Percentiles rank a stretch among this genome's conserved stretches.
Conservation (phyloP, 2,329 filamentous ascomycete genomes). For the Fonsecaea multimorphosa region DNA sequence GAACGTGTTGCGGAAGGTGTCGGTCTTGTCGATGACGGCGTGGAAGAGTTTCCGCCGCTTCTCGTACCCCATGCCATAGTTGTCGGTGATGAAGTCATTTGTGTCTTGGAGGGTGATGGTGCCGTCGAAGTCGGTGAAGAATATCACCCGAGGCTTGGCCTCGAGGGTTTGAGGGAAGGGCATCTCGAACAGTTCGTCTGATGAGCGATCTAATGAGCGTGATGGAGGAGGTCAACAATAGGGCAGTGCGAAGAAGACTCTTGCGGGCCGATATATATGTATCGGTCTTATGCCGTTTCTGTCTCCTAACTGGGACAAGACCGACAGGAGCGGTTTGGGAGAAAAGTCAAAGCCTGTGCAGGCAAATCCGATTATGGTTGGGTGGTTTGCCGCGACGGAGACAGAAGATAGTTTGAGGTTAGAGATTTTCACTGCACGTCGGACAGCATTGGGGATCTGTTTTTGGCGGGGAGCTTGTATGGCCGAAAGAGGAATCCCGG, state of each 20-base stretch:
- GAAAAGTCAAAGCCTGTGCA: neutral
- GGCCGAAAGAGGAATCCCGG: slow-evolving; percentile 21
- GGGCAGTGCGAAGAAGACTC: neutral
- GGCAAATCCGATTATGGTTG: neutral
- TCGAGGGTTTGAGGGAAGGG: slow-evolving; percentile 44
- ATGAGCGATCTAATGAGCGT: neutral
- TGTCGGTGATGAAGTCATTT: slow-evolving; percentile 82
- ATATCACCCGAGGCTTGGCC: slow-evolving; percentile 82
- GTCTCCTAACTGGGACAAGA: neutral
- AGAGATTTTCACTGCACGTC: neutral
- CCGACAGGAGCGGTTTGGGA: neutral
- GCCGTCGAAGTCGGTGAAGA: slow-evolving; percentile 99
- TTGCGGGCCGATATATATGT: neutral
- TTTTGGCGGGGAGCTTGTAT: slow-evolving; percentile 4
- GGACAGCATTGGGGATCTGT: neutral
- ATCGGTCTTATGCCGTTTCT: neutral
- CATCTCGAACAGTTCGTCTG: slow-evolving; percentile 23
- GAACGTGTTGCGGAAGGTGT: slow-evolving; percentile 68
- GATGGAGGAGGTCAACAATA: neutral
- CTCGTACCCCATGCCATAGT: slow-evolving; percentile 79
- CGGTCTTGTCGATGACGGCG: slow-evolving; percentile 73
- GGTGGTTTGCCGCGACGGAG: neutral
- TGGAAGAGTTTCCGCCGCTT: slow-evolving; percentile 75
- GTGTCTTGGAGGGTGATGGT: slow-evolving; percentile 81
- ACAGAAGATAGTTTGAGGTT: neutral